phyloP scores from a whole-genome alignment of 2,329 filamentous ascomycete genomes.

The Pseudocercospora crystallina region DNA sequence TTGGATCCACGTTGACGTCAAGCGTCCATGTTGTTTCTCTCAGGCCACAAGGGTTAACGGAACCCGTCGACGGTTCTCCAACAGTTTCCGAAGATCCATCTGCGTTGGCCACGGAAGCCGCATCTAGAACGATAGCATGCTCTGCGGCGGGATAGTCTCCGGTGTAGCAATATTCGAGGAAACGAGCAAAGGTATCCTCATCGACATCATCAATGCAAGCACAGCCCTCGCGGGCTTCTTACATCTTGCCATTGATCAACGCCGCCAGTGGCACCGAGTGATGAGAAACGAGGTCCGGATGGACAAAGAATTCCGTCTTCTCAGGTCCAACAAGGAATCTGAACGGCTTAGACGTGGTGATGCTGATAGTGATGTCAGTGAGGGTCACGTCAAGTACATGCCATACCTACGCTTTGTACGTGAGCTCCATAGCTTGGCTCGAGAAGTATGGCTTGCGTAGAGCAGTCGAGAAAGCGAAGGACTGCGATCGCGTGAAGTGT shows the following conservation, averaged over 20 bases:
- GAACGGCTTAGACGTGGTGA: constrained; percentile 5
- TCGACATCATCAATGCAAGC: constrained; percentile 4
- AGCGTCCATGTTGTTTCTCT: too few species aligned
- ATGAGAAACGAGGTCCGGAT: background rate
- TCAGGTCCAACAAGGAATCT: constrained; percentile 3
- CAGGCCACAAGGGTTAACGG: too few species aligned
- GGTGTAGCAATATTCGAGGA: constrained; percentile 16
- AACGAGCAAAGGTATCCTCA: constrained; percentile 11
- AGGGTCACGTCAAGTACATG: background rate
- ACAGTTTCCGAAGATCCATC: background rate
- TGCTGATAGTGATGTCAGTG: background rate
- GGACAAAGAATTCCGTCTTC: constrained; percentile 5
- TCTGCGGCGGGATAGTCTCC: constrained; percentile 16
- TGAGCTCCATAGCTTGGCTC: background rate
- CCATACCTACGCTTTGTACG: background rate
- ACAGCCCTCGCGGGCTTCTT: background rate
- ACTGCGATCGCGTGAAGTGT: background rate
- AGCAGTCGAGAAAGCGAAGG: too few species aligned
- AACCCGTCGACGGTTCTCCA: too few species aligned
- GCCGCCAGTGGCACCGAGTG: background rate
- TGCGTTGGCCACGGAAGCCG: background rate
- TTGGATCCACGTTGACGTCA: too few species aligned
- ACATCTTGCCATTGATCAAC: constrained; percentile 1
- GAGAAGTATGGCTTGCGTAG: background rate
- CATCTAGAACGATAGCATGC: background rate